Evolutionary conservation across 2,329 filamentous ascomycete species (phyloP), one percentile per base, ranked within the genome.

Genomic region (Apiospora hydei): DNA sequence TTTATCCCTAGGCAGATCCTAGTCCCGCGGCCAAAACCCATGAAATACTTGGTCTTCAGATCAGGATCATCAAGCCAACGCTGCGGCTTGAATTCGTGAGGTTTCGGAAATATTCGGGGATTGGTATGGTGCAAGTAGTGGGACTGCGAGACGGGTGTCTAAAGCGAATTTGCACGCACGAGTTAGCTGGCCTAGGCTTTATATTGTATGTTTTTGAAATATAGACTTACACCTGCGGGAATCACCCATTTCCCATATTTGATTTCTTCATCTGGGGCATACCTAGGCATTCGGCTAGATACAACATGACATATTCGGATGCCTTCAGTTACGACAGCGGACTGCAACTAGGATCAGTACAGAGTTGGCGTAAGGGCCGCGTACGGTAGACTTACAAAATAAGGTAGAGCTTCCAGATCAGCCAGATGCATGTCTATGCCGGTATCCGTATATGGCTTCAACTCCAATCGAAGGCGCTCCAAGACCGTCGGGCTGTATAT

Each of bases 241-340:
- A 72, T 53, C 1, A 57, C 16, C 26, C 53, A n/a, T 13, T 70
- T 47, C 10, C 26, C 49, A 30, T 72, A 72, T 3, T 16, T 7
- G 26, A 64, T 74, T 21, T 80, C 76, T 1, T 79, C 77, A 18
- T 57, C 51, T 0, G 51, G 51, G 4, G 75, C 80, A 69, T 76
- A 79, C 71, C 75, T 83, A 72, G 43, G 75, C 76, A 75, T 80
- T 43, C 76, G 76, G 72, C 11, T 74, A 71, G 78, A 72, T 0
- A 83, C 78, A 0, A 81, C 83, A 16, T 57, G 11, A 8, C n/a
- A 74, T 70, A 73, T 69, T 64, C 74, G 74, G 71, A 71, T 64
- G n/a, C 64, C 64, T 30, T 71, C 70, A 14, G 51, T 57, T 16
- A 57, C 5, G 14, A 13, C 11, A 4, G 51, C n/a, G 26, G 51